Evolutionary conservation across 2,329 filamentous ascomycete genomes (phyloP).

Genomic region (Hymenoscyphus infarciens): DNA sequence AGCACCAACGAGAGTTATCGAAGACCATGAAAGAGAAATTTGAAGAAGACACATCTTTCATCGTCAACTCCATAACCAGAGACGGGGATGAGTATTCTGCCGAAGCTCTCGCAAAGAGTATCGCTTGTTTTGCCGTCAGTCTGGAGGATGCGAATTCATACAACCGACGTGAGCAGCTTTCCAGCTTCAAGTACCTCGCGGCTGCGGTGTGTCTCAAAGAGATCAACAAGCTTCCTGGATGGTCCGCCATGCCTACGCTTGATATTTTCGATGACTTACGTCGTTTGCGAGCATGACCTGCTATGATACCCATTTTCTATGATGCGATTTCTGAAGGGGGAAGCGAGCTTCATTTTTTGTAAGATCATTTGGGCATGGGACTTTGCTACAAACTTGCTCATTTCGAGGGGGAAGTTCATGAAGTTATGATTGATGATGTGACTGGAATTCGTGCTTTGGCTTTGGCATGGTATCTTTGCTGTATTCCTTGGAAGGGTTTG

Average conservation of each 20-base stretch:
- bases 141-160: conserved; percentile 32
- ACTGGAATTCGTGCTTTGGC: background rate
- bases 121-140: conserved; percentile 47
- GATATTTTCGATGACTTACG: conserved; percentile 7
- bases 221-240: conserved; percentile 35
- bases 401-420: background rate
- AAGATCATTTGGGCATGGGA: background rate
- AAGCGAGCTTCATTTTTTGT: background rate
- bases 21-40: conserved; percentile 43
- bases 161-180: conserved; percentile 36
- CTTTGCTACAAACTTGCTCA: background rate
- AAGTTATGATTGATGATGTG: background rate
- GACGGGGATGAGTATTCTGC: conserved; percentile 32
- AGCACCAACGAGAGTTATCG: conserved; percentile 41
- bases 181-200: conserved; percentile 52
- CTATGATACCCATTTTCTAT: background rate
- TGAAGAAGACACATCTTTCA: conserved; percentile 37
- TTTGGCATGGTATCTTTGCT: background rate
- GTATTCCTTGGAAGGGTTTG: background rate
- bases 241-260: background rate
- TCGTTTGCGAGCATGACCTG: background rate
- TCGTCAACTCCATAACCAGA: conserved; percentile 42
- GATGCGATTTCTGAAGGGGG: background rate
- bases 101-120: conserved; percentile 26
- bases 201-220: conserved; percentile 48